Conservation (phyloP, 441 rosid species). For the Capsella rubella region DNA sequence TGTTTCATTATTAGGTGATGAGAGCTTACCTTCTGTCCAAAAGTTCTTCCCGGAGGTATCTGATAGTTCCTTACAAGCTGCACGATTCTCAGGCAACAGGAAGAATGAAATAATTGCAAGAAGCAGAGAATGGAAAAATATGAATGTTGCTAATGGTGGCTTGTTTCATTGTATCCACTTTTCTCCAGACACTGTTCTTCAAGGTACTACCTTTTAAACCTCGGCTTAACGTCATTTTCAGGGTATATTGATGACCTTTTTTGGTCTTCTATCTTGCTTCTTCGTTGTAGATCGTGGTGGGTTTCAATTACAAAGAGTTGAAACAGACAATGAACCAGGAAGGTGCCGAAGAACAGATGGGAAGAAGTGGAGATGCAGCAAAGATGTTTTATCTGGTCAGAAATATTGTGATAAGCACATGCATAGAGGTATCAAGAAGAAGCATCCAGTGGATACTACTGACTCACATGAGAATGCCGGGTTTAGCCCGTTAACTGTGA, state of each 20-base stretch:
- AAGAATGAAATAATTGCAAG: constrained; percentile 44
- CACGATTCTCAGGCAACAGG: constrained; percentile 24
- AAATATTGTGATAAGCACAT: constrained; percentile 71
- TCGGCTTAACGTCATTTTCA: neutral
- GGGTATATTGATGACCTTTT: neutral
- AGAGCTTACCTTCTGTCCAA: constrained; percentile 38
- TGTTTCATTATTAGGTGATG: constrained; percentile 40
- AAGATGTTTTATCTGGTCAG: constrained; percentile 56
- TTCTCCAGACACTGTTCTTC: constrained; percentile 77
- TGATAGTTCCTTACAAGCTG: constrained; percentile 33
- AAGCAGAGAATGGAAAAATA: constrained; percentile 36
- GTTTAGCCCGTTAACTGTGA: constrained; percentile 3
- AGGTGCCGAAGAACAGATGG: constrained; percentile 88
- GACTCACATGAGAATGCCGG: constrained; percentile 31
- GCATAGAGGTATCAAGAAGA: constrained; percentile 79
- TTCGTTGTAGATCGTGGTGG: constrained; percentile 47
- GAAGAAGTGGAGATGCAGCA: constrained; percentile 77
- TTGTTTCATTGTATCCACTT: constrained; percentile 48
- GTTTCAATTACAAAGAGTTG: constrained; percentile 36
- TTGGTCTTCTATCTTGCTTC: constrained; percentile 24
- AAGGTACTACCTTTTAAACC: constrained; percentile 48
- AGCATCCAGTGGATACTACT: constrained; percentile 38
- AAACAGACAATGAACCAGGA: constrained; percentile 54
- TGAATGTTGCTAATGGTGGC: constrained; percentile 29
- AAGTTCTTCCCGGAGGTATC: constrained; percentile 42